phyloP scores from a whole-genome alignment of 805 yeast genomes.

The Starmerella khaoyaiensis region DNA sequence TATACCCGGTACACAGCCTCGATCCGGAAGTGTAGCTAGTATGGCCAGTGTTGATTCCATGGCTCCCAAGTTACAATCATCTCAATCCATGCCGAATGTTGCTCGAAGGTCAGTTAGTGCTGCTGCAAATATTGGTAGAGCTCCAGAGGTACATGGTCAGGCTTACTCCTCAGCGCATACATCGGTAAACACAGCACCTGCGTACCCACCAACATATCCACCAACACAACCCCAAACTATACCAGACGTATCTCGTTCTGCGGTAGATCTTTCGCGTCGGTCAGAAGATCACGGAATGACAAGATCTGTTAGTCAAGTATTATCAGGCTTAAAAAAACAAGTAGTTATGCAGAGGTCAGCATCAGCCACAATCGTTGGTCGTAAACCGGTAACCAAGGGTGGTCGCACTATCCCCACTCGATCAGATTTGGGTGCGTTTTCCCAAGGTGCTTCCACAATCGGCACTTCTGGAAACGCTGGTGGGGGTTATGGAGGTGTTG shows the following conservation, averaged over 20 bases:
- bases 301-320: slow-evolving; percentile 18
- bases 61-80: not conserved
- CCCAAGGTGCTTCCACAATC: not conserved
- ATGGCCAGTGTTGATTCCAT: slow-evolving; percentile 3
- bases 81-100: slow-evolving; percentile 11
- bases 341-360: slow-evolving; percentile 20
- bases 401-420: slow-evolving; percentile 24
- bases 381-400: slow-evolving; percentile 20
- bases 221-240: too few relatives aligned
- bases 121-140: not conserved
- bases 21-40: slow-evolving; percentile 11
- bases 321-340: slow-evolving; percentile 20
- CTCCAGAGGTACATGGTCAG: not conserved
- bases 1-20: too few relatives aligned
- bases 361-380: slow-evolving; percentile 9
- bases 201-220: not conserved
- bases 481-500: not conserved
- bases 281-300: slow-evolving; percentile 11
- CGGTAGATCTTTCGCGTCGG: slow-evolving; percentile 4
- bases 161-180: not conserved
- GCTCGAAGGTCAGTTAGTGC: slow-evolving; percentile 3
- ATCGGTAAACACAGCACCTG: not conserved
- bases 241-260: slow-evolving; percentile 2
- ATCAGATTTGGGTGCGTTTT: slow-evolving; percentile 18
- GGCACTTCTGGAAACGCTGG: not conserved